Conservation (phyloP, 352 stramenopile species). For the Albugo laibachii region DNA sequence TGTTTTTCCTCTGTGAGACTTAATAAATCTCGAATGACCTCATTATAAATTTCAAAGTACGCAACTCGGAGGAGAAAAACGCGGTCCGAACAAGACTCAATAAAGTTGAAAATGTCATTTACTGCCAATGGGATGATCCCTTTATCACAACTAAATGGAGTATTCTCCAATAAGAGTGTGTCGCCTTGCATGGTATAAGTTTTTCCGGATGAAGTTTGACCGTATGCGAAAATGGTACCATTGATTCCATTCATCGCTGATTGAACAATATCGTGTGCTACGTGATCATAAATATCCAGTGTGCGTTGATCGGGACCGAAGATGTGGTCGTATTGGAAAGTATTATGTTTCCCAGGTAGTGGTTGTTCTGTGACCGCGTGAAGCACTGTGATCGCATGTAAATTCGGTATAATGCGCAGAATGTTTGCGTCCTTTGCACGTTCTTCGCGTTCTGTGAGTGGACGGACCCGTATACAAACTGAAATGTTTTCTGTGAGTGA, state of each 20-base stretch:
- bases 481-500: slow-evolving; percentile 31
- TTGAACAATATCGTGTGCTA: slow-evolving; percentile 45
- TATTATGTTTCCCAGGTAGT: slow-evolving; percentile 38
- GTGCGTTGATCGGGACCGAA: slow-evolving; percentile 33
- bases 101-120: slow-evolving; percentile 86
- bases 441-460: slow-evolving; percentile 51
- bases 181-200: slow-evolving; percentile 91
- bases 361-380: slow-evolving; percentile 22
- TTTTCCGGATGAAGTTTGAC: slow-evolving; percentile 28
- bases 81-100: slow-evolving; percentile 56
- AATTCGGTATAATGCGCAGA: slow-evolving; percentile 15
- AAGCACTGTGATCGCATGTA: slow-evolving; percentile 35
- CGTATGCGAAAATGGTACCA: slow-evolving; percentile 90
- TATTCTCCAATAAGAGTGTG: background rate
- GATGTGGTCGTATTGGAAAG: slow-evolving; percentile 69
- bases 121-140: slow-evolving; percentile 86
- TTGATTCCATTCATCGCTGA: slow-evolving; percentile 64
- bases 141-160: background rate
- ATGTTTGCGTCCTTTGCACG: slow-evolving; percentile 20
- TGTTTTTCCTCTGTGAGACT: slow-evolving; percentile 18
- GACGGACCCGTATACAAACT: slow-evolving; percentile 65
- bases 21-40: slow-evolving; percentile 94
- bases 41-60: slow-evolving; percentile 99
- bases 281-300: slow-evolving; percentile 30
- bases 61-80: slow-evolving; percentile 92